These are phyloP conservation scores for Letharia columbiana DNA, from an alignment of 495 filamentous ascomycete genomes.

Conservation along the genomic window DNA sequence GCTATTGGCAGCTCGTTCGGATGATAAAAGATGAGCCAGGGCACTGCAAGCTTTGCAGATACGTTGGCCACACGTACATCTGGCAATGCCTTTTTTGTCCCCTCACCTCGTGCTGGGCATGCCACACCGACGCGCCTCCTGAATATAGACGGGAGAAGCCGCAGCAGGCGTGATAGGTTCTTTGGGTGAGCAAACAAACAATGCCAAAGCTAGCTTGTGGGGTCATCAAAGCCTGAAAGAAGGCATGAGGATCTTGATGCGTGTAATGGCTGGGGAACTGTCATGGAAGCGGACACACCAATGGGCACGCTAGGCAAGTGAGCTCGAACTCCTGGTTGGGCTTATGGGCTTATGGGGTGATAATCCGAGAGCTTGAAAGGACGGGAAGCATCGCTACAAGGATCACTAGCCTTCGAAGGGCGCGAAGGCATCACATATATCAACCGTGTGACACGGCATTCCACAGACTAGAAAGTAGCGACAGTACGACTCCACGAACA, in stretches of 20 bases:
- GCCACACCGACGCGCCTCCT: constrained; percentile 3
- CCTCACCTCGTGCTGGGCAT: not conserved
- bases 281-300: not conserved
- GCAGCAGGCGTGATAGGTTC: not conserved
- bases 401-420: not conserved
- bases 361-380: not conserved
- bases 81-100: not conserved
- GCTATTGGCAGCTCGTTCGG: not conserved
- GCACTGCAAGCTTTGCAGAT: constrained; percentile 4
- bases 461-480: not conserved
- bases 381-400: not conserved
- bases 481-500: not conserved
- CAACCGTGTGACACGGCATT: not conserved
- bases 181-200: not conserved
- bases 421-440: not conserved
- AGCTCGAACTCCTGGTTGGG: not conserved
- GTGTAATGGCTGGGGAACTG: not conserved
- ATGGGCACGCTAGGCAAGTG: not conserved
- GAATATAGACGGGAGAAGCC: not conserved
- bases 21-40: not conserved
- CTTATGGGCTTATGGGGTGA: not conserved
- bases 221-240: not conserved
- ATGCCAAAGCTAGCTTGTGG: not conserved
- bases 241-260: constrained; percentile 25
- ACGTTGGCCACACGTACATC: not conserved